Conservation (phyloP, 768 basidiomycete genomes). For the Boletus bicolor region DNA sequence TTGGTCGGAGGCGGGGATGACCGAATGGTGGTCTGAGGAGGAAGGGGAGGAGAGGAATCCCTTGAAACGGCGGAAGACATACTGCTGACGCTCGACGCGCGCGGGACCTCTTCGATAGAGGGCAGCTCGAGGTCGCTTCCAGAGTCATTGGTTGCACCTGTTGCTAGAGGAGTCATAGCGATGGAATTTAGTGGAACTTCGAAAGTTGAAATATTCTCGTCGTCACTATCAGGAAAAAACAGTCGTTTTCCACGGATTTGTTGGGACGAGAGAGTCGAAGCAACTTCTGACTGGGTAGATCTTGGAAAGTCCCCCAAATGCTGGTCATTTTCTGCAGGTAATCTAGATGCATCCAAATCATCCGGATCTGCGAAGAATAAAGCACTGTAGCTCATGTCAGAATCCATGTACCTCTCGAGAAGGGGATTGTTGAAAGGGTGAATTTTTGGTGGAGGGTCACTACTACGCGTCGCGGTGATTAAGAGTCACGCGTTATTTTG, state of each 20-base stretch:
- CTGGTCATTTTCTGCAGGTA: not conserved
- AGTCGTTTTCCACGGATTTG: constrained; percentile 31
- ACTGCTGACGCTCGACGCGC: constrained; percentile 42
- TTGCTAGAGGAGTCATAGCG: constrained; percentile 27
- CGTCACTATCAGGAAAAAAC: constrained; percentile 44
- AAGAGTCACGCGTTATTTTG: constrained; percentile 23
- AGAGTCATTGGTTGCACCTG: constrained; percentile 32
- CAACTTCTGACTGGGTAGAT: not conserved
- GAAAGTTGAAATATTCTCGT: constrained; percentile 33
- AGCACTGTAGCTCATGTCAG: constrained; percentile 17
- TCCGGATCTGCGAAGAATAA: constrained; percentile 62
- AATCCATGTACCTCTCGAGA: not conserved
- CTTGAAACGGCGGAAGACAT: constrained; percentile 31
- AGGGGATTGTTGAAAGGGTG: not conserved
- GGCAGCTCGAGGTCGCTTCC: constrained; percentile 36
- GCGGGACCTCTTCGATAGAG: constrained; percentile 30
- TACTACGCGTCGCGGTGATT: constrained; percentile 4
- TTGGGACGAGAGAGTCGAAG: constrained; percentile 4
- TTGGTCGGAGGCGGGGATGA: constrained; percentile 42
- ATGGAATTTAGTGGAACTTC: constrained; percentile 1
- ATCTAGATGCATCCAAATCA: constrained; percentile 40
- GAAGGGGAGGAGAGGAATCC: constrained; percentile 27
- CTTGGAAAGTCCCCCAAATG: constrained; percentile 9
- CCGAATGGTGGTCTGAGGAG: constrained; percentile 5
- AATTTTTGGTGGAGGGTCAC: not conserved